These are phyloP conservation scores for Teratosphaeria viscida DNA, from an alignment of 2,329 filamentous ascomycete genomes.

Conservation along the genomic window DNA sequence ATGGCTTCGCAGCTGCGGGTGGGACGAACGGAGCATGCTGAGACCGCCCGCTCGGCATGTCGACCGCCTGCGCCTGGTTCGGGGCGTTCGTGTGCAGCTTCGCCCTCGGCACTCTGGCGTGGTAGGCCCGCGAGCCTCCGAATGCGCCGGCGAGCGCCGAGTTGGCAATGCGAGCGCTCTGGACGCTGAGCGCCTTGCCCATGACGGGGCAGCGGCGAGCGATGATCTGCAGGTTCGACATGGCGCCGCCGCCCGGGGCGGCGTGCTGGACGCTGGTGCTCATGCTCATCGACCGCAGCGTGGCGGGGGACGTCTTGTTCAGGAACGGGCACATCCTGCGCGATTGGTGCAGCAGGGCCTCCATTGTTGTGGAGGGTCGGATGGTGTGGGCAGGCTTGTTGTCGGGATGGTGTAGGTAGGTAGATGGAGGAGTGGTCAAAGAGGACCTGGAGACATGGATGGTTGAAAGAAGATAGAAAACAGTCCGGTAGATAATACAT, in stretches of 20 bases:
- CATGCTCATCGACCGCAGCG: slow-evolving; percentile 78
- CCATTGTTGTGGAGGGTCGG: slow-evolving; percentile 50
- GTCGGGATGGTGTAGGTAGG: neutral
- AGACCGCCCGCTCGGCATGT: slow-evolving; percentile 31
- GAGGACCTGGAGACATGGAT: neutral
- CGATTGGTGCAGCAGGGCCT: slow-evolving; percentile 87
- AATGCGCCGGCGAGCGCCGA: slow-evolving; percentile 38
- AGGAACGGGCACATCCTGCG: slow-evolving; percentile 96
- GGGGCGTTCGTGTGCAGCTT: slow-evolving; percentile 70
- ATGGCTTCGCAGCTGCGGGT: slow-evolving; percentile 4
- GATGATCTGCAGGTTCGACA: slow-evolving; percentile 92
- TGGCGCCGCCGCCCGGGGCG: slow-evolving; percentile 67
- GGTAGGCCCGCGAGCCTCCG: slow-evolving; percentile 40
- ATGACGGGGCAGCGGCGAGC: slow-evolving; percentile 95
- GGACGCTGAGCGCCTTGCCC: slow-evolving; percentile 83
- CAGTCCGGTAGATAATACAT: neutral
- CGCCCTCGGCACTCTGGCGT: slow-evolving; percentile 49
- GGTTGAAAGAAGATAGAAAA: neutral
- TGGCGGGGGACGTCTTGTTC: slow-evolving; percentile 84
- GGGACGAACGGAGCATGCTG: slow-evolving; percentile 13
- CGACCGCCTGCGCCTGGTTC: slow-evolving; percentile 69
- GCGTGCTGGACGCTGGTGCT: slow-evolving; percentile 54
- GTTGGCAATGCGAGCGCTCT: slow-evolving; percentile 46
- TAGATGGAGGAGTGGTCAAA: neutral
- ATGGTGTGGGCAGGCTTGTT: neutral